Percentiles rank a stretch among this genome's conserved stretches.
Conservation (phyloP, 202 grass and related monocot genomes). For the Sporobolus alterniflorus region DNA sequence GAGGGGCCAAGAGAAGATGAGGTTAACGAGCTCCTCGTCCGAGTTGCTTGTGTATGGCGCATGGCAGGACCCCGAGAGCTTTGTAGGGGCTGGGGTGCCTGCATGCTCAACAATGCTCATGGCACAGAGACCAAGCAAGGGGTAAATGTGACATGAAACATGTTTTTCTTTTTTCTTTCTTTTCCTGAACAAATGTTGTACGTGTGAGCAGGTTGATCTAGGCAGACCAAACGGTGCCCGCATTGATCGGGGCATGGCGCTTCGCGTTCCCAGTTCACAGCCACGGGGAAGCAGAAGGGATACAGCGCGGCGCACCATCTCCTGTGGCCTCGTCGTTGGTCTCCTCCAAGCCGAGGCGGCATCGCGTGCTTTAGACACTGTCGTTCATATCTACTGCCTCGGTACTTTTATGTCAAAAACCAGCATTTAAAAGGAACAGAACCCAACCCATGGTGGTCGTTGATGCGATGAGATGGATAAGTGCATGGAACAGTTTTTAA, state of each 20-base stretch:
- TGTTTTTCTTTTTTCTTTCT: too few relatives aligned
- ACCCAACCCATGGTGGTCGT: too few relatives aligned
- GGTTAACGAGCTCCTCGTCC: constrained; percentile 22
- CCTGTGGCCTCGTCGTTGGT: background rate
- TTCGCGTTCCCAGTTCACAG: background rate
- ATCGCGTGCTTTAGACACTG: too few relatives aligned
- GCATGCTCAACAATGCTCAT: too few relatives aligned
- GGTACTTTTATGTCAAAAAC: too few relatives aligned
- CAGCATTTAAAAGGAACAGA: too few relatives aligned
- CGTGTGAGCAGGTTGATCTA: too few relatives aligned
- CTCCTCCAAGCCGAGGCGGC: background rate
- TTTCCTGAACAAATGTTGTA: too few relatives aligned
- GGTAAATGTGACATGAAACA: background rate
- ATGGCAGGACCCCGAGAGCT: background rate
- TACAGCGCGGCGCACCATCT: background rate
- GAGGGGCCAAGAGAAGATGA: constrained; percentile 57
- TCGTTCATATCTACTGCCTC: too few relatives aligned
- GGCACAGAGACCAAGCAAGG: background rate
- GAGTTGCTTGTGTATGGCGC: background rate
- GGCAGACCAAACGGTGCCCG: background rate
- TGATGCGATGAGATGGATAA: too few relatives aligned
- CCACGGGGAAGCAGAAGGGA: background rate
- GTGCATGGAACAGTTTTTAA: too few relatives aligned
- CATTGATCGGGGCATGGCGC: background rate
- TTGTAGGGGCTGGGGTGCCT: too few relatives aligned